Evolutionary conservation across 2,329 filamentous ascomycete species (phyloP), one percentile per base, ranked within the genome.

Genomic region (Fusarium sambucinum): DNA sequence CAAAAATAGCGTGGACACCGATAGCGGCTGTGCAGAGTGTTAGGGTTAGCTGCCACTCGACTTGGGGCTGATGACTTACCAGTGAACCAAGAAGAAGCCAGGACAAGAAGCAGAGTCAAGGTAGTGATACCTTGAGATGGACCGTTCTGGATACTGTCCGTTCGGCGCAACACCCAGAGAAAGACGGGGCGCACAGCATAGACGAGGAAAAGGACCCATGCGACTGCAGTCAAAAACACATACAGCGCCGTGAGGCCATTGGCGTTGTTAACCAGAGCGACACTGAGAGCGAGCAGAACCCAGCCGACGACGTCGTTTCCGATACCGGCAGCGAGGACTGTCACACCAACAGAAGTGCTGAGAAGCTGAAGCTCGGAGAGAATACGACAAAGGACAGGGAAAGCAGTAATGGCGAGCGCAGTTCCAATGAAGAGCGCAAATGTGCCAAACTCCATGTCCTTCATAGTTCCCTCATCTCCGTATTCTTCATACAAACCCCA

Each of bases 341-440:
- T 96, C 35, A 97, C 88, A 74, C 94, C 94, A 7, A 97, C 94
- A 1, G 90, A 87, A 3, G 93, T 96, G 55, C 87, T 82, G 6
- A 98, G 88, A 50, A 98, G 84, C 73, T 97, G 96, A 54, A 98
- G 83, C 78, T 97, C 94, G 0, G 93, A 95, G 69, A 98, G 82
- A 70, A 98, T 98, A 77, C 95, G 92, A 75, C 95, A 97, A 14
- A 98, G 87, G 1, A 98, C 95, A 0, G 95, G 95, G 73, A 98
- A 90, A 11, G 88, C 93, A 2, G 95, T 97, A 72, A 98, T 98
- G 29, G 94, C 92, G 79, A 97, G 90, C 1, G 95, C 95, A 54
- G 97, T 94, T 78, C 94, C 95, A 68, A 97, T 92, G 76, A 98
- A 98, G 29, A 86, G 79, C 64, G 83, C 83, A 47, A 93, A 88